Percentiles rank a stretch among this genome's conserved stretches.
These are phyloP conservation scores for Aspergillus wentii DNA, from an alignment of 495 filamentous ascomycete genomes.

Conservation along the genomic window DNA sequence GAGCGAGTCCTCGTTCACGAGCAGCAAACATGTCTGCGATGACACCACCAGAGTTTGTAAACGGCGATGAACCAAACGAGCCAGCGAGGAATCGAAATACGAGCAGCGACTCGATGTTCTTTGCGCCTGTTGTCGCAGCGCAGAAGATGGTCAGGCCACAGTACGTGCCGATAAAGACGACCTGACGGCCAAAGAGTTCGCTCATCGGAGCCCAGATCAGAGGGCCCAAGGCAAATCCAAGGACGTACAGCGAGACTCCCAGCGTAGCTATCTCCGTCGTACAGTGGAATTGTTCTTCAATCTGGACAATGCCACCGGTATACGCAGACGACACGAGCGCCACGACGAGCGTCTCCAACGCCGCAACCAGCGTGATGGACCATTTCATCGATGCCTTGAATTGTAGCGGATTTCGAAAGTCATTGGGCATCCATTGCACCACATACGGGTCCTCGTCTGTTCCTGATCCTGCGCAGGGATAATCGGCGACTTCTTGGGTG, in stretches of 20 bases:
- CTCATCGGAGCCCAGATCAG: slow-evolving; percentile 52
- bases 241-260: slow-evolving; percentile 59
- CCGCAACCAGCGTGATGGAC: slow-evolving; percentile 50
- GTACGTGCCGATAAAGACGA: slow-evolving; percentile 53
- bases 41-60: slow-evolving; percentile 58
- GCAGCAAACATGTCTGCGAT: slow-evolving; percentile 59
- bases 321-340: slow-evolving; percentile 66
- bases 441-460: slow-evolving; percentile 61
- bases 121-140: slow-evolving; percentile 48
- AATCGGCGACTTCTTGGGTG: slow-evolving; percentile 41
- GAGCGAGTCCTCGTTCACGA: slow-evolving; percentile 49
- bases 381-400: slow-evolving; percentile 52
- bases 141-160: slow-evolving; percentile 52
- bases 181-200: slow-evolving; percentile 59
- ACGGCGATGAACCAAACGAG: slow-evolving; percentile 56
- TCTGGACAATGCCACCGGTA: slow-evolving; percentile 51
- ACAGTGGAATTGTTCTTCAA: slow-evolving; percentile 50
- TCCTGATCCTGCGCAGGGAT: slow-evolving; percentile 53
- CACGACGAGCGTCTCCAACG: slow-evolving; percentile 56
- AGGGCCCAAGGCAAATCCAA: slow-evolving; percentile 60
- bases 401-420: slow-evolving; percentile 55
- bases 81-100: slow-evolving; percentile 66
- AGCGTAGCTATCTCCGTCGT: slow-evolving; percentile 48
- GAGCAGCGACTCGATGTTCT: slow-evolving; percentile 54
- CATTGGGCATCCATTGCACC: slow-evolving; percentile 59